A percentile compares a stretch with the other conserved stretches of the same genome.
phyloP scores from a whole-genome alignment of 2,329 filamentous ascomycete species.

The Apiospora marii region DNA sequence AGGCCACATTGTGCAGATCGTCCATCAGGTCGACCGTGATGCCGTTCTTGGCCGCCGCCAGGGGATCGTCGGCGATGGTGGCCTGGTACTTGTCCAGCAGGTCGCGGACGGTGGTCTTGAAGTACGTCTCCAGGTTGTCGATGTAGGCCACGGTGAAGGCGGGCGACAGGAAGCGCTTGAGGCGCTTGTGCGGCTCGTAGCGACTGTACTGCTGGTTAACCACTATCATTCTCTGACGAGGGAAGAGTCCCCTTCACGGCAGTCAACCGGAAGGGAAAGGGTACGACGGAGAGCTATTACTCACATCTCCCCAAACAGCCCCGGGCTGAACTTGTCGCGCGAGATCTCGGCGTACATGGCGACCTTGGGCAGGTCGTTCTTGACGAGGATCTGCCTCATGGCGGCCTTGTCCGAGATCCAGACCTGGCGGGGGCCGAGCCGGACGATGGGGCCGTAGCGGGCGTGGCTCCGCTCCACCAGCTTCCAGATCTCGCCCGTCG shows the following conservation, averaged over 20 bases:
- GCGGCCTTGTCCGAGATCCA: conserved; percentile 36
- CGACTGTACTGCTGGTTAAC: conserved; percentile 32
- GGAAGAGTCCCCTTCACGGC: no score
- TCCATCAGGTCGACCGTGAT: conserved; percentile 39
- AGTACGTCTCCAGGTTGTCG: conserved; percentile 36
- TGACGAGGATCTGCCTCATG: conserved; percentile 35
- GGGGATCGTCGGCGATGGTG: conserved; percentile 14
- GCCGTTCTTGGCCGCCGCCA: conserved; percentile 28
- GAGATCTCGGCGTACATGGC: conserved; percentile 36
- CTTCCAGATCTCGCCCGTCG: conserved; percentile 35
- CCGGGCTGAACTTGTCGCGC: conserved; percentile 29
- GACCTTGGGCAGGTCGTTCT: conserved; percentile 34
- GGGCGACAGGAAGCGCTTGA: conserved; percentile 38
- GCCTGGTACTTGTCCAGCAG: conserved; percentile 31
- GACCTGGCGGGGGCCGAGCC: conserved; percentile 34
- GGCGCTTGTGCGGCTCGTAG: conserved; percentile 35
- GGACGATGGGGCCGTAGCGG: conserved; percentile 33
- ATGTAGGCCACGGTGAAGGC: conserved; percentile 39
- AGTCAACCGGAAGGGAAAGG: not conserved
- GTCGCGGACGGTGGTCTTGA: conserved; percentile 32
- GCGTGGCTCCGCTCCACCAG: conserved; percentile 31
- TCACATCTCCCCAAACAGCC: conserved; percentile 36
- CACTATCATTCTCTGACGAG: not conserved
- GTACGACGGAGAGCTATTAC: not conserved
- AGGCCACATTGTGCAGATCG: conserved; percentile 38